Base-by-base conservation (phyloP, 768 basidiomycete species). In the Kockovaella imperatae region DNA sequence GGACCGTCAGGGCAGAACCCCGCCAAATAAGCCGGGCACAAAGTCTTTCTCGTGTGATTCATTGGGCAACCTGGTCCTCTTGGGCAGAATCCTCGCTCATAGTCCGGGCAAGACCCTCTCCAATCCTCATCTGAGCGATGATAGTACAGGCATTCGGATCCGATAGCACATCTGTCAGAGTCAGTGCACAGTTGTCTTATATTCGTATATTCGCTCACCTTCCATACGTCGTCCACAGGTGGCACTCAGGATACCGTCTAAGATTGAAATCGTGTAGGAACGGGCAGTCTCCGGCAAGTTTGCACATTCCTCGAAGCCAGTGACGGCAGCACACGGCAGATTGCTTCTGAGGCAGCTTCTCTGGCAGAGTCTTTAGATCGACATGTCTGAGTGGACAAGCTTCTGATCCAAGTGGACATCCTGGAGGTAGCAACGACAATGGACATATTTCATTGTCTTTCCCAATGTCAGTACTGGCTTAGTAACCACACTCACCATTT, bases 261-360 rank as follows among this genome's bases (percentile, higher is more conserved):
- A 99, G 78, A 69, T 97, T 95, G 76, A 96, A 99, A 74, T 97
- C 95, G 73, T 99, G 95, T 67, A 97, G 78, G 72, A 97, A 99
- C 74, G 97, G 95, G 74, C 95, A 99, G 21, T 85, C 83, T 67
- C 91, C 86, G 45, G 90, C 93, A 72, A 97, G 97, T 75, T 97
- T 97, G 74, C 95, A 97, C 15, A 99, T 77, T 13, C 95, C 95
- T 48, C 95, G 81, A 35, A 99, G 80, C n/a, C n/a, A n/a, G 86
- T 93, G 97, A 74, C 97, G 95, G 73, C 97, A 97, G 75, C 95
- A 99, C 15, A 99, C 91, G 2, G 93, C 95, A 35, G 66, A 54
- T 38, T 67, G 60, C 57, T 70, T 71, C 45, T 73, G n/a, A n/a
- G n/a, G n/a, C 71, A 11, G 73, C 53, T 35, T 72, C 72, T 46